These are phyloP conservation scores for Emmonsia crescens DNA, from an alignment of 2,329 filamentous ascomycete species.

Conservation along the genomic window DNA sequence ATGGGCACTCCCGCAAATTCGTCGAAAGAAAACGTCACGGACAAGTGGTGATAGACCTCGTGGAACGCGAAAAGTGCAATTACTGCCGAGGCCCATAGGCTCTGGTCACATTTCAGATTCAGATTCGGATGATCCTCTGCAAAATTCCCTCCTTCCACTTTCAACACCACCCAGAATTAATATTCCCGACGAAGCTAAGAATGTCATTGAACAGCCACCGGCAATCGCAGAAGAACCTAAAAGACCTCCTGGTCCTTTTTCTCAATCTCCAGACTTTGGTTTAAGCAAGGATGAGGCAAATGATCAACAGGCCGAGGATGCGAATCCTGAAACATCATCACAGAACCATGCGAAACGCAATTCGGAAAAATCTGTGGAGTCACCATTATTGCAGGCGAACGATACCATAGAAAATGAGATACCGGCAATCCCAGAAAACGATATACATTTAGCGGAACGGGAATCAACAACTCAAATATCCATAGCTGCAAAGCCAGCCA, in stretches of 20 bases:
- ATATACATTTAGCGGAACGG: neutral
- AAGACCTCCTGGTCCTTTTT: too few relatives aligned
- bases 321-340: neutral
- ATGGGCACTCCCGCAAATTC: conserved; percentile 25
- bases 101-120: conserved; percentile 14
- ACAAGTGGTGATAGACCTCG: conserved; percentile 3
- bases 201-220: neutral
- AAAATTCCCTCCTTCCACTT: conserved; percentile 23
- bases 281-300: neutral
- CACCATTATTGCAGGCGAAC: neutral
- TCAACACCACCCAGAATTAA: conserved; percentile 10
- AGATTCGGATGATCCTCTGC: conserved; percentile 35
- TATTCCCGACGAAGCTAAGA: neutral
- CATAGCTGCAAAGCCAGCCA: neutral
- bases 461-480: neutral
- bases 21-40: conserved; percentile 16
- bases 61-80: conserved; percentile 13
- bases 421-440: neutral
- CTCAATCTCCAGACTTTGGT: neutral
- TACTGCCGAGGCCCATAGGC: conserved; percentile 10
- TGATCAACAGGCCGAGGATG: neutral
- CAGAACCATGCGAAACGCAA: neutral
- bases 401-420: neutral
- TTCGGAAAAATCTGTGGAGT: neutral
- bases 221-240: neutral